Evolutionary conservation across 306 rosid genomes (phyloP).

Genomic region (Vigna angularis): DNA sequence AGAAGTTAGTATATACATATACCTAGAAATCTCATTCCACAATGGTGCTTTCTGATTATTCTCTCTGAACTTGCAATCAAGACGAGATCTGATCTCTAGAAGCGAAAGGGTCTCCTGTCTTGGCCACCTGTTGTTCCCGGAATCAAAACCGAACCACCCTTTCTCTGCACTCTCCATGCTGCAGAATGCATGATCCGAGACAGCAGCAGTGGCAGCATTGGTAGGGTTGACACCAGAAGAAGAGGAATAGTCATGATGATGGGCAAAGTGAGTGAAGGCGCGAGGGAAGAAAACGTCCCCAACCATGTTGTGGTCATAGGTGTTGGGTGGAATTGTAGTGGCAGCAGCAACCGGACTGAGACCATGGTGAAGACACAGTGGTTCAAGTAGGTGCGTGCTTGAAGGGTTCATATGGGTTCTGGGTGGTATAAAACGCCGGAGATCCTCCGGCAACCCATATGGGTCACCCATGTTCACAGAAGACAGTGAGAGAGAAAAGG

Average conservation of each 20-base stretch:
- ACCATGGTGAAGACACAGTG: constrained; percentile 39
- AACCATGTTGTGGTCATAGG: constrained; percentile 50
- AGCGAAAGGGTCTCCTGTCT: constrained; percentile 85
- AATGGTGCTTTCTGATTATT: constrained; percentile 81
- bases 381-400: constrained; percentile 38
- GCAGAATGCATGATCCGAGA: constrained; percentile 39
- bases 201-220: neutral
- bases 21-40: constrained; percentile 92
- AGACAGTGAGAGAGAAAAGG: constrained; percentile 8
- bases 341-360: neutral
- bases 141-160: constrained; percentile 60
- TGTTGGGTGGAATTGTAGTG: constrained; percentile 32
- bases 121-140: constrained; percentile 73
- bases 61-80: constrained; percentile 81
- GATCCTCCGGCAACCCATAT: constrained; percentile 64
- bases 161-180: constrained; percentile 40
- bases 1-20: constrained; percentile 22
- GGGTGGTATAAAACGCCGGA: constrained; percentile 59
- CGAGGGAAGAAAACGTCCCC: constrained; percentile 54
- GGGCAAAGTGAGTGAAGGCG: constrained; percentile 21
- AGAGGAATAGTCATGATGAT: constrained; percentile 33
- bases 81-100: constrained; percentile 88
- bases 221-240: constrained; percentile 6
- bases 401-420: constrained; percentile 44
- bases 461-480: constrained; percentile 44